Evolutionary conservation across 2,329 filamentous ascomycete species (phyloP).

Genomic region (Calonectria crousiana): DNA sequence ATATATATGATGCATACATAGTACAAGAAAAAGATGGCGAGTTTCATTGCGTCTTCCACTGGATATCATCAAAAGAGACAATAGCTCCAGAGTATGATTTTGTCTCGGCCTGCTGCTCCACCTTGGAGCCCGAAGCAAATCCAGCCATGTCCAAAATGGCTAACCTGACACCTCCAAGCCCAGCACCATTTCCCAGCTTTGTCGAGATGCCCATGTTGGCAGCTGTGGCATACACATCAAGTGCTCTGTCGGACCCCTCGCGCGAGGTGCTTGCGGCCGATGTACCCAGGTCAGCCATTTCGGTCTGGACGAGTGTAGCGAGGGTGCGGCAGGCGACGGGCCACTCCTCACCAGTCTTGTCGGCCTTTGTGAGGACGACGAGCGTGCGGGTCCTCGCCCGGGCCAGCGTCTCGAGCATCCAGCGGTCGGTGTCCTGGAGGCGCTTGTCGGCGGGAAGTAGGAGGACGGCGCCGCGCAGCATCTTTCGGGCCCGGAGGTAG

Average conservation of each 20-base stretch:
- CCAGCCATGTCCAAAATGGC: slow-evolving; percentile 58
- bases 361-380: slow-evolving; percentile 69
- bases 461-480: slow-evolving; percentile 65
- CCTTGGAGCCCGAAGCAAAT: slow-evolving; percentile 45
- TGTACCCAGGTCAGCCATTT: slow-evolving; percentile 41
- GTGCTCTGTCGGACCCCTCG: slow-evolving; percentile 44
- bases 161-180: slow-evolving; percentile 54
- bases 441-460: slow-evolving; percentile 67
- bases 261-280: slow-evolving; percentile 44
- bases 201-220: slow-evolving; percentile 50
- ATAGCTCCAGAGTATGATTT: slow-evolving; percentile 51
- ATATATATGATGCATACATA: not conserved
- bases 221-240: slow-evolving; percentile 52
- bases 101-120: slow-evolving; percentile 52
- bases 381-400: slow-evolving; percentile 58
- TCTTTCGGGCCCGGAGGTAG: slow-evolving; percentile 61
- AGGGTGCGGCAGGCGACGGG: slow-evolving; percentile 41
- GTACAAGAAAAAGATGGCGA: not conserved
- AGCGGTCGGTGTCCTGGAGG: slow-evolving; percentile 60
- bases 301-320: slow-evolving; percentile 43
- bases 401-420: slow-evolving; percentile 61
- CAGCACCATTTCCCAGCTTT: slow-evolving; percentile 50
- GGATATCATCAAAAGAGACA: slow-evolving; percentile 55
- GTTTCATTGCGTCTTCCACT: slow-evolving; percentile 47
- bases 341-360: slow-evolving; percentile 57